Percentiles rank a stretch among this genome's conserved stretches.
Conservation (phyloP, 345 rosid genomes). For the Corchorus olitorius region DNA sequence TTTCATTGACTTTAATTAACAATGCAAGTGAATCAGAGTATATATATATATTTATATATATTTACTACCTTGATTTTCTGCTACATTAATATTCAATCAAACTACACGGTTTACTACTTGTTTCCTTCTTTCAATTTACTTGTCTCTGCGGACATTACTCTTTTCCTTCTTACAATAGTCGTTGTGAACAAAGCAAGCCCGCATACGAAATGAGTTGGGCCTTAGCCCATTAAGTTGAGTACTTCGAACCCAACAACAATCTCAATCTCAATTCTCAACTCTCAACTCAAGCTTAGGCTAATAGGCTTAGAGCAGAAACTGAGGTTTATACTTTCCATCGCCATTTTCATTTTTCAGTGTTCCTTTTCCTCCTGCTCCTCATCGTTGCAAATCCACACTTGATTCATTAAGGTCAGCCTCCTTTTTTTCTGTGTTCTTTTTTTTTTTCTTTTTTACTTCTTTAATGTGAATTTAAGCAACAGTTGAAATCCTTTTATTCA, state of each 20-base stretch:
- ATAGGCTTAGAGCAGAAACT: not conserved
- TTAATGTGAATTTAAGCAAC: not conserved
- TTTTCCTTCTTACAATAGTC: too few relatives aligned
- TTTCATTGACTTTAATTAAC: too few relatives aligned
- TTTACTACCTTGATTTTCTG: too few relatives aligned
- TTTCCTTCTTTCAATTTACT: too few relatives aligned
- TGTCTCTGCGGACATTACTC: too few relatives aligned
- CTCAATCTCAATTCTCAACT: not conserved
- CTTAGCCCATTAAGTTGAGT: not conserved
- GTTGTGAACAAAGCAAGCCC: not conserved
- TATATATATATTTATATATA: too few relatives aligned
- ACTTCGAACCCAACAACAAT: not conserved
- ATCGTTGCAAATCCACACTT: not conserved
- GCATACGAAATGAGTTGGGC: not conserved
- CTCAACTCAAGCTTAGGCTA: too few relatives aligned
- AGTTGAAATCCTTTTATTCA: not conserved
- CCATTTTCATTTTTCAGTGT: not conserved
- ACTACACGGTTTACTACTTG: too few relatives aligned
- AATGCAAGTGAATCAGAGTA: too few relatives aligned
- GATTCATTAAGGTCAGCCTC: conserved; percentile 2
- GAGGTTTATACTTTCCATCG: not conserved
- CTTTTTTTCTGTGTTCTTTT: too few relatives aligned
- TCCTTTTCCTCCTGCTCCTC: not conserved
- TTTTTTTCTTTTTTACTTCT: not conserved
- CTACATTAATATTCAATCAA: too few relatives aligned